A percentile compares a stretch with the other conserved stretches of the same genome.
These are phyloP conservation scores for Boletus rubroflammeus DNA, from an alignment of 768 basidiomycete species.

Conservation along the genomic window DNA sequence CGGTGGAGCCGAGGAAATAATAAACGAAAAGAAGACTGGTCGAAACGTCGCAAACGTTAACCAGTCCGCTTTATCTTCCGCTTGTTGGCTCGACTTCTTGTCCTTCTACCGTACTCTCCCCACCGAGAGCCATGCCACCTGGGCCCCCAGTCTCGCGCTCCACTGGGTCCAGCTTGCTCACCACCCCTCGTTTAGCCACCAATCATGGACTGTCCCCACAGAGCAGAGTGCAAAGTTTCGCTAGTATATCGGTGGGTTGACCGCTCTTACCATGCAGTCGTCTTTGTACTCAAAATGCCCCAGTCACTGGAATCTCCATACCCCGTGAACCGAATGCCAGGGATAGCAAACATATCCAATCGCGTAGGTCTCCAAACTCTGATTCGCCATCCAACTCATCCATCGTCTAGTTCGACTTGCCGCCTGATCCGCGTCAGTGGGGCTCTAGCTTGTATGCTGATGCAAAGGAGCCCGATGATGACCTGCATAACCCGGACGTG, in stretches of 20 bases:
- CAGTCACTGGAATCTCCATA: slow-evolving; percentile 37
- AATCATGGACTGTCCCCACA: slow-evolving; percentile 11
- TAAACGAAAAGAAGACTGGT: background rate
- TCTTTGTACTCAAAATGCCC: background rate
- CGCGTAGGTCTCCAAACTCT: slow-evolving; percentile 32
- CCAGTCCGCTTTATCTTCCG: background rate
- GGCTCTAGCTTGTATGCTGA: slow-evolving; percentile 55
- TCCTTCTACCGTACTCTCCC: background rate
- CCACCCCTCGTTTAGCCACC: background rate
- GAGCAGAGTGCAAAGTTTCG: slow-evolving; percentile 26
- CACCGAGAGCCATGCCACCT: slow-evolving; percentile 16
- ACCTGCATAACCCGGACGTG: slow-evolving; percentile 63
- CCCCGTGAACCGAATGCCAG: slow-evolving; percentile 40
- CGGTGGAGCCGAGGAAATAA: slow-evolving; percentile 4
- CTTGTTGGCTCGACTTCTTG: background rate
- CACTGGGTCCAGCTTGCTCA: slow-evolving; percentile 13
- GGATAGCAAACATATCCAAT: slow-evolving; percentile 36
- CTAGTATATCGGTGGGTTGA: slow-evolving; percentile 22
- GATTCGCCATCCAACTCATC: background rate
- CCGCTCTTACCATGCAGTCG: background rate
- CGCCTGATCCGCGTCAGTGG: slow-evolving; percentile 66
- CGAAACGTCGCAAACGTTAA: background rate
- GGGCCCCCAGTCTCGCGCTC: background rate
- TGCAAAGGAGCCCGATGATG: slow-evolving; percentile 63
- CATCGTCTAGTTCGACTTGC: slow-evolving; percentile 51